Conservation (phyloP, 164 flowering plant species). For the Magnolia kwangsiensis region DNA sequence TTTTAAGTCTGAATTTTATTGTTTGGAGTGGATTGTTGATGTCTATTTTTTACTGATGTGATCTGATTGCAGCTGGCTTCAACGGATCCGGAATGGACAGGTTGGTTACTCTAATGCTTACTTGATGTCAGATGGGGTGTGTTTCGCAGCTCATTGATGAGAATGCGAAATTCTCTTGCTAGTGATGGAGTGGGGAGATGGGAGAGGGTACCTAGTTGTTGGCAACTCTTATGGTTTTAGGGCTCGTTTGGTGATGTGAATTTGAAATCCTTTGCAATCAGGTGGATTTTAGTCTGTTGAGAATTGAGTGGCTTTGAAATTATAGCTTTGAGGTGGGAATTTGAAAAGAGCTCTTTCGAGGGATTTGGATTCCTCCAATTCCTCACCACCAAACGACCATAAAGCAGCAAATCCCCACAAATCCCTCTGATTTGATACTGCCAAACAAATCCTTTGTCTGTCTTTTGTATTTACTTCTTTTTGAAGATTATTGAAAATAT, state of each 20-base stretch:
- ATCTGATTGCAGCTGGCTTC: conserved; percentile 73
- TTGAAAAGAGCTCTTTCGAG: too few relatives aligned
- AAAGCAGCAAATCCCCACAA: too few relatives aligned
- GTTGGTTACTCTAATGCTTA: conserved; percentile 27
- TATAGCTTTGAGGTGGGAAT: too few relatives aligned
- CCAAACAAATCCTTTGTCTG: background rate
- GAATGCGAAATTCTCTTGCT: background rate
- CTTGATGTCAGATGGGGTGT: background rate
- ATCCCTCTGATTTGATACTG: background rate
- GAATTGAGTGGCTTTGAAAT: too few relatives aligned
- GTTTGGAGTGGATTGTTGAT: background rate
- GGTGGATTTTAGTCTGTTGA: too few relatives aligned
- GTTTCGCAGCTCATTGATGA: background rate
- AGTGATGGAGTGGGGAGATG: background rate
- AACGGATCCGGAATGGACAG: conserved; percentile 83
- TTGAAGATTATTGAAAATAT: background rate
- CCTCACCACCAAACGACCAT: too few relatives aligned
- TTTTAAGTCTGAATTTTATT: background rate
- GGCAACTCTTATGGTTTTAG: too few relatives aligned
- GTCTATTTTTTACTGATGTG: background rate
- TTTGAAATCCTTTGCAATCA: too few relatives aligned
- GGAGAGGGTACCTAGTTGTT: background rate
- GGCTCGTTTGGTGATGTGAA: too few relatives aligned
- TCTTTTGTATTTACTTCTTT: background rate
- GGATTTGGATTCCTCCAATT: too few relatives aligned